Evolutionary conservation across 2,329 filamentous ascomycete genomes (phyloP), one percentile per base, ranked within the genome.

Genomic region (Talaromyces amestolkiae): DNA sequence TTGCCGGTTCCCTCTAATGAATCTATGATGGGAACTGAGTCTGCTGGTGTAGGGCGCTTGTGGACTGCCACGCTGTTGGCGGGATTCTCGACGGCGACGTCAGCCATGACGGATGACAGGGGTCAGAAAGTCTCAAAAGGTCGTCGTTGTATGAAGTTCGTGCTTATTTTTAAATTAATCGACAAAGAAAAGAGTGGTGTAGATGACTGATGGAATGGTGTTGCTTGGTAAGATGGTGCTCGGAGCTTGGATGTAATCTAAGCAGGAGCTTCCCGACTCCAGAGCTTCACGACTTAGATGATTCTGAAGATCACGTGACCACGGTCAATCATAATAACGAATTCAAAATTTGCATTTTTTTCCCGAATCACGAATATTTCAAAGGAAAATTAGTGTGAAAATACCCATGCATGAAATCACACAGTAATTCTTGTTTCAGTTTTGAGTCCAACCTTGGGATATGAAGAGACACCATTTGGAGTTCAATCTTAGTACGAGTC

Each of bases 11-110:
- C 93, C 79, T 97, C 94, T 69, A 97, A 88, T 71, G 90, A 89
- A 77, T 97, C 93, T 79, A 97, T 90, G 79, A 91, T 94, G 47
- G 92, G 91, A 81, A 97, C 95, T 74, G 90, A 89, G 68, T 87
- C 82, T 68, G 89, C 91, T 61, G 89, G 87, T 73, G 88, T 85
- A 75, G 89, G 84, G 84, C 92, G 96, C 84, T 91, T 93, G 81
- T 93, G 90, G 78, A 90, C 89, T 76, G 88, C 85, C 79, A 89
- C 83, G 71, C 84, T 86, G 84, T 88, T 90, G 78, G 85, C 84
- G 76, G 92, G 88, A 81, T 86, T 93, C 82, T 97, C 92, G 76
- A 97, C 88, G 74, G 90, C 85, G 77, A 92, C 87, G 84, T 96
- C 92, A 79, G 89, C 93, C 94, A 97, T 97, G 72, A 64, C 77